Evolutionary conservation across 2,329 filamentous ascomycete genomes (phyloP).

Genomic region (Botrytis elliptica): DNA sequence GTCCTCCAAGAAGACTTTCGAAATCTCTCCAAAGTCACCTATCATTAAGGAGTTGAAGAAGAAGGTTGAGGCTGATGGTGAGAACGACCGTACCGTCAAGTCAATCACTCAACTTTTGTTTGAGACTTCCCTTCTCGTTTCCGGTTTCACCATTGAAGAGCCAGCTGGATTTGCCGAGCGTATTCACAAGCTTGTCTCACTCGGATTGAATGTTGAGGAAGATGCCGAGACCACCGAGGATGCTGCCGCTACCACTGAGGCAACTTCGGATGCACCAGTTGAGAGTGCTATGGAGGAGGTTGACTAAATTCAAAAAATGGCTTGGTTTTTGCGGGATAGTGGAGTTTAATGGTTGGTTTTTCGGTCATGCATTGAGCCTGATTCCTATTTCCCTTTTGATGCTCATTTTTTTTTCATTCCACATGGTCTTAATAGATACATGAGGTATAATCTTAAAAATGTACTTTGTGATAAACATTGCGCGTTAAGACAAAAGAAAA

Average conservation of each 20-base stretch:
- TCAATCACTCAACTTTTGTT: conserved; percentile 97
- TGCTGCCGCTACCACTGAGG: conserved; percentile 60
- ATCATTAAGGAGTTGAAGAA: conserved; percentile 99
- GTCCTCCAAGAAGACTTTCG: conserved; percentile 99
- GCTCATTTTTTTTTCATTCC: neutral
- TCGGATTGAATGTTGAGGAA: conserved; percentile 97
- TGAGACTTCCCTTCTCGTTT: conserved; percentile 97
- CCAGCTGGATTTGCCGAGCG: conserved; percentile 96
- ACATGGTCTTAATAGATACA: neutral
- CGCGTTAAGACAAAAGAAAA: conserved; percentile 18
- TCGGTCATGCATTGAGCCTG: conserved; percentile 23
- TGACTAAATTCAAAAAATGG: conserved; percentile 62
- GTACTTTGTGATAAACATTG: conserved; percentile 19
- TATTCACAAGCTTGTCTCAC: conserved; percentile 98
- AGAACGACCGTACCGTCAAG: conserved; percentile 99
- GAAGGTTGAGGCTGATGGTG: conserved; percentile 96
- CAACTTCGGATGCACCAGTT: conserved; percentile 54
- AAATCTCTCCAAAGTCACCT: conserved; percentile 97
- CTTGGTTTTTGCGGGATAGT: conserved; percentile 28
- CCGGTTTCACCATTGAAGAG: conserved; percentile 99
- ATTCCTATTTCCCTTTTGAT: conserved; percentile 15
- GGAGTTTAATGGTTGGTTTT: conserved; percentile 38
- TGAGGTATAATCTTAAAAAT: conserved; percentile 16
- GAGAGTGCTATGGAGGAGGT: conserved; percentile 99
- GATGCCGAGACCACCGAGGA: conserved; percentile 71